phyloP scores from a whole-genome alignment of 2,329 filamentous ascomycete species.

The Chalaropsis ovoidea region DNA sequence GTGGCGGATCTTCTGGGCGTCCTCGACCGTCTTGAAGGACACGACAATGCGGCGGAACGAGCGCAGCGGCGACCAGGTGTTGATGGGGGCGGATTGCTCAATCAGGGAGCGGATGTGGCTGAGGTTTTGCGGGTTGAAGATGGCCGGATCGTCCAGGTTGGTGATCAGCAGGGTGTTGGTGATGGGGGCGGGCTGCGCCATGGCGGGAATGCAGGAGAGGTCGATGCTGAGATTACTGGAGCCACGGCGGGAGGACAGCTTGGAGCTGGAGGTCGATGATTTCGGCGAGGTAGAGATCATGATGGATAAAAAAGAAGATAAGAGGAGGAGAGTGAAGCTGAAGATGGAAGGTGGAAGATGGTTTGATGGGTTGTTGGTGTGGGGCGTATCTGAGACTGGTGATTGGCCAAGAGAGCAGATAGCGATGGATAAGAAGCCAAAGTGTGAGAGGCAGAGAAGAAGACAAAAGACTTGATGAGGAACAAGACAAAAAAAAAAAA shows the following conservation, averaged over 20 bases:
- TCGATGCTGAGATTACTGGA: slow-evolving; percentile 53
- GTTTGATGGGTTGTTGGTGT: not conserved
- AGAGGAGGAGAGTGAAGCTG: not conserved
- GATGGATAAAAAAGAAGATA: slow-evolving; percentile 3
- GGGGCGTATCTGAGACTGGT: slow-evolving; percentile 6
- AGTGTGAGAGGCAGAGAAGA: not conserved
- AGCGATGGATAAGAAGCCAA: not conserved
- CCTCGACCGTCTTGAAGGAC: slow-evolving; percentile 61
- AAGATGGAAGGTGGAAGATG: not conserved
- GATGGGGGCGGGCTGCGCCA: slow-evolving; percentile 60
- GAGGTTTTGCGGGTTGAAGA: slow-evolving; percentile 66
- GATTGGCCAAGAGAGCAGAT: not conserved
- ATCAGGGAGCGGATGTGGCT: slow-evolving; percentile 64
- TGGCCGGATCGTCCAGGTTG: slow-evolving; percentile 60
- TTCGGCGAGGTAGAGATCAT: slow-evolving; percentile 6
- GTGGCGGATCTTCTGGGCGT: slow-evolving; percentile 60
- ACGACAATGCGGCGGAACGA: slow-evolving; percentile 74
- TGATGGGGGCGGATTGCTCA: slow-evolving; percentile 57
- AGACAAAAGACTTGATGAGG: not conserved
- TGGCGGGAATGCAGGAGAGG: slow-evolving; percentile 59
- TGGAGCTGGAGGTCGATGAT: slow-evolving; percentile 4
- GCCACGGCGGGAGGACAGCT: slow-evolving; percentile 21
- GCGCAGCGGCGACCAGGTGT: slow-evolving; percentile 70
- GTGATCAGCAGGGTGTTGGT: slow-evolving; percentile 80
- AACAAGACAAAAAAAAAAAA: not conserved